Conservation (phyloP, 768 basidiomycete genomes). For the Neoboletus brunneissimus region DNA sequence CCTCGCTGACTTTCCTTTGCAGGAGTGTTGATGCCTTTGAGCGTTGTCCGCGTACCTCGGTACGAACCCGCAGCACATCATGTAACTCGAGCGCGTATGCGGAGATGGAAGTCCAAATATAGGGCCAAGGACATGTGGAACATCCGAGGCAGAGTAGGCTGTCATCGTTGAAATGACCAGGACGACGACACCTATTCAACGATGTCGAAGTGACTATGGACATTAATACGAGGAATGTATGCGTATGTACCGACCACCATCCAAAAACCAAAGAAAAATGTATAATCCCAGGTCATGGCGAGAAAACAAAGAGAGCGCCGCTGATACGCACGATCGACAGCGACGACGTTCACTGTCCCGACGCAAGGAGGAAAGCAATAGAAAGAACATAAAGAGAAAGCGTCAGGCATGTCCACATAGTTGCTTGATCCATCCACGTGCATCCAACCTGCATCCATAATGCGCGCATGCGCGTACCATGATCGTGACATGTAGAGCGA, state of each 20-base stretch:
- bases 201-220: not conserved
- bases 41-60: no score
- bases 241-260: constrained; percentile 8
- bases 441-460: not conserved
- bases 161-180: no score
- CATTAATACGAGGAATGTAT: constrained; percentile 2
- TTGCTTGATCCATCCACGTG: constrained; percentile 1
- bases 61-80: no score
- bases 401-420: not conserved
- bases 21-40: no score
- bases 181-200: no score
- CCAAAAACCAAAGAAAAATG: no score
- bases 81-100: no score
- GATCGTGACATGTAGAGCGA: no score
- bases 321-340: not conserved
- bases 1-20: no score
- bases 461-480: not conserved
- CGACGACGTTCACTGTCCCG: not conserved
- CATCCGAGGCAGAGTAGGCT: no score
- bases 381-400: not conserved
- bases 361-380: not conserved
- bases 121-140: no score
- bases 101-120: no score
- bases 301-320: not conserved
- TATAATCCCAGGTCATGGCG: not conserved